These are phyloP conservation scores for Balakata baccata DNA, from an alignment of 345 rosid genomes.

Conservation along the genomic window DNA sequence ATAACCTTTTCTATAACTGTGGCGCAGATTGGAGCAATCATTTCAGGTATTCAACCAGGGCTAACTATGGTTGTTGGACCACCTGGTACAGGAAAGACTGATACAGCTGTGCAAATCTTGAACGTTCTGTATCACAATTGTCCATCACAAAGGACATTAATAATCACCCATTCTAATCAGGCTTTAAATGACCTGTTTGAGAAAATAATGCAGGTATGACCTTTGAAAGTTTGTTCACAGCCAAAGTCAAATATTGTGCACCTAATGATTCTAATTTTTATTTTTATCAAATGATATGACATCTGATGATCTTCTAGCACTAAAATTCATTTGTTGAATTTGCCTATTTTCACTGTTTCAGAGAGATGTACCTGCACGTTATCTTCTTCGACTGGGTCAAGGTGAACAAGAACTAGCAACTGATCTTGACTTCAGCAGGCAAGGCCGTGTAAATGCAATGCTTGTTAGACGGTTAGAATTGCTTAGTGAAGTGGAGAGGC, in stretches of 20 bases:
- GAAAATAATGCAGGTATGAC: constrained; percentile 84
- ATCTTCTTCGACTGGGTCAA: constrained; percentile 99
- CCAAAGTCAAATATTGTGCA: not conserved
- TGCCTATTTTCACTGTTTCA: constrained; percentile 38
- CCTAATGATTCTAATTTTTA: not conserved
- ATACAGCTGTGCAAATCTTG: constrained; percentile 95
- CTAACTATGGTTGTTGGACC: constrained; percentile 99
- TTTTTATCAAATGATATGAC: not conserved
- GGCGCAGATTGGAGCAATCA: constrained; percentile 90
- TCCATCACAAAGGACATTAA: constrained; percentile 94
- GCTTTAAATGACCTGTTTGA: constrained; percentile 98
- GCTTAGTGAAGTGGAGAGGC: constrained; percentile 91
- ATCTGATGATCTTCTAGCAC: not conserved
- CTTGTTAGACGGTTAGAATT: constrained; percentile 91
- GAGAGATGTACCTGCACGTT: constrained; percentile 99
- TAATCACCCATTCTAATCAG: constrained; percentile 97
- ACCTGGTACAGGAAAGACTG: constrained; percentile 99
- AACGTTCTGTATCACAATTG: constrained; percentile 96
- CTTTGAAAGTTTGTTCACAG: constrained; percentile 4
- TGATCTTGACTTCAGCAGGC: constrained; percentile 96
- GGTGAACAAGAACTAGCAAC: constrained; percentile 99
- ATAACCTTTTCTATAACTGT: not conserved
- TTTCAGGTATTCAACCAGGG: constrained; percentile 97
- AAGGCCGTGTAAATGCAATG: constrained; percentile 98
- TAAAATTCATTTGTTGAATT: constrained; percentile 6